phyloP scores from a whole-genome alignment of 768 basidiomycete species.

The Termitomyces sp. region DNA sequence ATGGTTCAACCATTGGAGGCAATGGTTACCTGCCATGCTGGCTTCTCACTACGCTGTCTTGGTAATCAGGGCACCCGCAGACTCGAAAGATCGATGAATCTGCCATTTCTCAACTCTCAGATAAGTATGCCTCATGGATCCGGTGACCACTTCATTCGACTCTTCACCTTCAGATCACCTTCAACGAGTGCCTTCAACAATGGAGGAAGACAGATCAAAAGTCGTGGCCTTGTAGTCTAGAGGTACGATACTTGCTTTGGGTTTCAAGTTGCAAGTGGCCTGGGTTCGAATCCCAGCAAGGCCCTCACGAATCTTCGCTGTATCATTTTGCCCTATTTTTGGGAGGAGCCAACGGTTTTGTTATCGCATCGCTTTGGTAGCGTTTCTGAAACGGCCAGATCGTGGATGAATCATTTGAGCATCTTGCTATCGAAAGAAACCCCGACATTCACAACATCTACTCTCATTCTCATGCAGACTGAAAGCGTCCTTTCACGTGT shows the following conservation, averaged over 20 bases:
- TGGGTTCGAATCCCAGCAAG: constrained; percentile 46
- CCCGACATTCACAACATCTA: no score
- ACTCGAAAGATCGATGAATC: not conserved
- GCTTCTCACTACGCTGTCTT: not conserved
- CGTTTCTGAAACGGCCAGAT: no score
- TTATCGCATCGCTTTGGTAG: not conserved
- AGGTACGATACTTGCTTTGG: constrained; percentile 51
- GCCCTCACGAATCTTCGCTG: no score
- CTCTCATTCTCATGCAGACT: no score
- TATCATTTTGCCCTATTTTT: constrained; percentile 5
- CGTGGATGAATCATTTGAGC: not conserved
- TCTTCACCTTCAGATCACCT: no score
- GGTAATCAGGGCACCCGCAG: not conserved
- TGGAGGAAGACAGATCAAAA: not conserved
- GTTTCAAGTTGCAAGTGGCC: constrained; percentile 37
- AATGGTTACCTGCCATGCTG: not conserved
- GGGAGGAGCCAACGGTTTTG: not conserved
- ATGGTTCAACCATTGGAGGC: no score
- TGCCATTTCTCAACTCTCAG: not conserved
- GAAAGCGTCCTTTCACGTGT: no score
- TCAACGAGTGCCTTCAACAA: no score
- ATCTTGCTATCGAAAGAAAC: not conserved
- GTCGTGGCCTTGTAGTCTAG: constrained; percentile 24
- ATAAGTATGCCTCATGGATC: no score
- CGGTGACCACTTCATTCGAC: no score